Evolutionary conservation across 169 alveolate species (phyloP).

Genomic region (Plasmodium malariae): DNA sequence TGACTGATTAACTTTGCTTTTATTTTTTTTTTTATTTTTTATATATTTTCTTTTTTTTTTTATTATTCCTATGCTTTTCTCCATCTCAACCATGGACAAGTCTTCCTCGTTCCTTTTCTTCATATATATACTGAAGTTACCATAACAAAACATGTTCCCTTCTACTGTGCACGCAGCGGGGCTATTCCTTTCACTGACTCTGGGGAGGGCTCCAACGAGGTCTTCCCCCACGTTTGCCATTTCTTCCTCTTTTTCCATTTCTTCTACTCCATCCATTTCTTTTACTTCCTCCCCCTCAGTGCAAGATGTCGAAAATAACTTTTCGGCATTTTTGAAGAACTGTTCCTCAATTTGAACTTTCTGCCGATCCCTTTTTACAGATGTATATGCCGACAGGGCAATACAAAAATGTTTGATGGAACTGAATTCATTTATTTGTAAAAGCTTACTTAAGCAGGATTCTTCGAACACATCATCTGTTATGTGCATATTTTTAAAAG

Average conservation of each 20-base stretch:
- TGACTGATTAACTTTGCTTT: not conserved
- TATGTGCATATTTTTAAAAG: conserved; percentile 43
- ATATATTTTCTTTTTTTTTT: not conserved
- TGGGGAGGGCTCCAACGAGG: too few species aligned
- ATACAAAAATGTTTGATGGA: not conserved
- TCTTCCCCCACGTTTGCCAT: too few species aligned
- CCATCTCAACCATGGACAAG: not conserved
- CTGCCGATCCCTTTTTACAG: conserved; percentile 2
- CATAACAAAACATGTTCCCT: too few species aligned
- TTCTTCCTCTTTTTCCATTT: too few species aligned
- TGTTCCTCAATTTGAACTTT: not conserved
- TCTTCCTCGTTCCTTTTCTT: not conserved
- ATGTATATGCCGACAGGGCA: conserved; percentile 21
- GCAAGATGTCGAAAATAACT: not conserved
- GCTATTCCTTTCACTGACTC: too few species aligned
- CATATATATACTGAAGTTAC: not conserved
- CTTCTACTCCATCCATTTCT: not conserved
- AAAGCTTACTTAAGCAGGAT: conserved; percentile 21
- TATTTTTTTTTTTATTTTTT: not conserved
- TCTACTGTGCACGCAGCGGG: too few species aligned
- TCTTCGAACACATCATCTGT: conserved; percentile 37
- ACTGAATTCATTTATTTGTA: not conserved
- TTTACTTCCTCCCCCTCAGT: not conserved
- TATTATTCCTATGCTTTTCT: not conserved
- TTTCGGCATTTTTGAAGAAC: not conserved